phyloP scores from a whole-genome alignment of 495 filamentous ascomycete species.

The Cercophora newfieldiana region DNA sequence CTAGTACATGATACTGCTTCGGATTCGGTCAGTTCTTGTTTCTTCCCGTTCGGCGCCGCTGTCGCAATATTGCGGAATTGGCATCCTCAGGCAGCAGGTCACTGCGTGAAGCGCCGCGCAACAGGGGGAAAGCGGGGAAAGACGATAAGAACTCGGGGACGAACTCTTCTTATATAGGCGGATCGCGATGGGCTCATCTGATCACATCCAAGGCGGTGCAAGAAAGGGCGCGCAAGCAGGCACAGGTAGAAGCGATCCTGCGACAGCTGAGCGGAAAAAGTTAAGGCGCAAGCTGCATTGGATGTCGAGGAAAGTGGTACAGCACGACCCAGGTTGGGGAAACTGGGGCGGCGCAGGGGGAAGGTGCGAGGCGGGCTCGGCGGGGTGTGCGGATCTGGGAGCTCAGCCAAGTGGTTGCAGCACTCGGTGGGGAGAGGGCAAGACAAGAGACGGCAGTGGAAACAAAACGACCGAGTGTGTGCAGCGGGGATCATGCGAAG shows the following conservation, averaged over 20 bases:
- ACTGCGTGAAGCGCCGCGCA: slow-evolving; percentile 25
- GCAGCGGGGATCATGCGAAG: background rate
- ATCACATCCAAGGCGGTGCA: slow-evolving; percentile 13
- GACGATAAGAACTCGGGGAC: background rate
- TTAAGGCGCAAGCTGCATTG: slow-evolving; percentile 39
- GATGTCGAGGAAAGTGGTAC: slow-evolving; percentile 12
- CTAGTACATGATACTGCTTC: slow-evolving; percentile 48
- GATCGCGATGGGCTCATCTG: background rate
- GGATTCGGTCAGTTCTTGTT: slow-evolving; percentile 34
- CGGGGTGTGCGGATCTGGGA: slow-evolving; percentile 5
- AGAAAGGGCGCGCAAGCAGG: slow-evolving; percentile 21
- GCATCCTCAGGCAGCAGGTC: slow-evolving; percentile 34
- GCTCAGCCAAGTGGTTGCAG: background rate
- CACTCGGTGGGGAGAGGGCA: background rate
- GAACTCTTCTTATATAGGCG: slow-evolving; percentile 34
- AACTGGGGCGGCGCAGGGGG: background rate
- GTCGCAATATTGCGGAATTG: slow-evolving; percentile 25
- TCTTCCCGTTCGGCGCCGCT: slow-evolving; percentile 17
- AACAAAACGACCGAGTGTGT: background rate
- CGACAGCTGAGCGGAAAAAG: slow-evolving; percentile 28
- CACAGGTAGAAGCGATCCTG: slow-evolving; percentile 16
- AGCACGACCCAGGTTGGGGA: slow-evolving; percentile 9
- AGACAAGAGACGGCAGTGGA: slow-evolving; percentile 3
- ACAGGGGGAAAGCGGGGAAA: slow-evolving; percentile 17
- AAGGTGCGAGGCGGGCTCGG: slow-evolving; percentile 7